These are phyloP conservation scores for Chaetomium sp. DNA, from an alignment of 2,329 filamentous ascomycete species.

Conservation along the genomic window DNA sequence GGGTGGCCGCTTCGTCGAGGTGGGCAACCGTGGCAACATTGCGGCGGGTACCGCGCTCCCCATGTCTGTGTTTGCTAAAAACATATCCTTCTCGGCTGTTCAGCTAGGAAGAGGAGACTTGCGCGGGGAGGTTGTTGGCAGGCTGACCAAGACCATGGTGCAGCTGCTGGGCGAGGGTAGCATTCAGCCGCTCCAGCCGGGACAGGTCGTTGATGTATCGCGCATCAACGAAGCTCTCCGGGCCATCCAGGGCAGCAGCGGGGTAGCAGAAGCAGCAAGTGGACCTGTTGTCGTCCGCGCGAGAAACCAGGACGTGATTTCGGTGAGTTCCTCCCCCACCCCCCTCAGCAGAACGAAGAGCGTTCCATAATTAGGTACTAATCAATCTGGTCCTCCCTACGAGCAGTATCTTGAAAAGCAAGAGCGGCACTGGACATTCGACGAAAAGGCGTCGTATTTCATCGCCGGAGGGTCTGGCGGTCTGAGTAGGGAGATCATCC, in stretches of 20 bases:
- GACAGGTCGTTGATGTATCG: conserved; percentile 23
- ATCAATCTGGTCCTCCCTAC: neutral
- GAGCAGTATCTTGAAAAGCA: neutral
- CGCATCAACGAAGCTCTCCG: conserved; percentile 33
- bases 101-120: conserved; percentile 1
- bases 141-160: conserved; percentile 3
- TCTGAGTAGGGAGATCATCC: conserved; percentile 31
- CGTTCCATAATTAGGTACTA: neutral
- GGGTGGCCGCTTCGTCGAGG: conserved; percentile 12
- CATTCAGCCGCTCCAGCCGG: conserved; percentile 22
- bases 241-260: conserved; percentile 29
- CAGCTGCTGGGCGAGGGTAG: conserved; percentile 5
- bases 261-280: conserved; percentile 33
- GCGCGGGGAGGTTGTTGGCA: neutral
- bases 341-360: neutral
- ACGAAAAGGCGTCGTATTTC: conserved; percentile 27
- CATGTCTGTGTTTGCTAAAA: conserved; percentile 10
- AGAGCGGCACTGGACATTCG: neutral
- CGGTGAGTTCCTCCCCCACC: neutral
- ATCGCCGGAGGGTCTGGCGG: conserved; percentile 34
- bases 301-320: neutral
- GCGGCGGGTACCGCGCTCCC: neutral
- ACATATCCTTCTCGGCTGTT: conserved; percentile 3
- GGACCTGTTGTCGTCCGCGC: conserved; percentile 32
- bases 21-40: conserved; percentile 9